phyloP scores from a whole-genome alignment of 1,284 basidiomycete genomes.

The Puccinia horiana region DNA sequence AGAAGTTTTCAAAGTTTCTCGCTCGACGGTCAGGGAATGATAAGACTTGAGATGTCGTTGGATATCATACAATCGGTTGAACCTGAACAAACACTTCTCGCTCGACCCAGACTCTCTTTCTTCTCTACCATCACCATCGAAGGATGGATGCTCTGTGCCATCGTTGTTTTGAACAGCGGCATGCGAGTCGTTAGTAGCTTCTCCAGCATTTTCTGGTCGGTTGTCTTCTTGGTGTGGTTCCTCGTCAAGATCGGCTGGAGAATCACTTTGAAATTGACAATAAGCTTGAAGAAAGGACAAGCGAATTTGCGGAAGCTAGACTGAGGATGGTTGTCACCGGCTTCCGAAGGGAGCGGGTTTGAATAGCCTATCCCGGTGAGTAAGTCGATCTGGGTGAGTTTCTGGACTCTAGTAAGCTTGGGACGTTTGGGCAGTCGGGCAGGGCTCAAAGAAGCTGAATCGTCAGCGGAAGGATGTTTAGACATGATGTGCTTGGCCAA shows the following conservation, averaged over 20 bases:
- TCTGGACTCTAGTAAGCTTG: slow-evolving; percentile 16
- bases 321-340: not conserved
- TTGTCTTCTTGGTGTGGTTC: too few species aligned
- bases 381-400: slow-evolving; percentile 24
- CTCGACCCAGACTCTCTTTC: not conserved
- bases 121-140: not conserved
- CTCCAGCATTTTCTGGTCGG: too few species aligned
- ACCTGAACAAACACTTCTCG: slow-evolving; percentile 27
- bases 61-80: slow-evolving; percentile 38
- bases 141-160: not conserved
- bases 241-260: not conserved
- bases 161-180: not conserved
- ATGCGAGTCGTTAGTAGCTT: too few species aligned
- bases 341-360: not conserved
- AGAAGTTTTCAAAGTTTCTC: slow-evolving; percentile 34
- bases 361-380: slow-evolving; percentile 32
- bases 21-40: slow-evolving; percentile 18
- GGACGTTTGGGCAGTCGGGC: not conserved
- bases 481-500: slow-evolving; percentile 16
- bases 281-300: slow-evolving; percentile 17
- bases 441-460: not conserved
- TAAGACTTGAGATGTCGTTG: slow-evolving; percentile 33
- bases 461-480: not conserved
- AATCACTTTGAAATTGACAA: not conserved
- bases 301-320: not conserved